Evolutionary conservation across 2,329 filamentous ascomycete species (phyloP).

Genomic region (Venturia asperata): DNA sequence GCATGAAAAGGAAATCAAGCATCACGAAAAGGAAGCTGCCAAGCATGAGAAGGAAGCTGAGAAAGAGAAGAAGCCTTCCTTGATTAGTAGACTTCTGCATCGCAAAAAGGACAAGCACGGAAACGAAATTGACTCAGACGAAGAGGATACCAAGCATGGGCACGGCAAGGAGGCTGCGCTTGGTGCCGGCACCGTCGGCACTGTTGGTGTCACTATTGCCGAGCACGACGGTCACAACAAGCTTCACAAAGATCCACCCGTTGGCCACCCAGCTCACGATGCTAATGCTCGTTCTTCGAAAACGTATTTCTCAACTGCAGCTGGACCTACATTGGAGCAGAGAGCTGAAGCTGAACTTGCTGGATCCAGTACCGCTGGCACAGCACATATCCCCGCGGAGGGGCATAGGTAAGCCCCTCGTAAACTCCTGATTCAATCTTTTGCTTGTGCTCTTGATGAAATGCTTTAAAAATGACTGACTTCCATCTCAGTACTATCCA

Average conservation of each 20-base stretch:
- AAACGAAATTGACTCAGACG: constrained; percentile 15
- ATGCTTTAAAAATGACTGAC: neutral
- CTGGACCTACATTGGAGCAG: neutral
- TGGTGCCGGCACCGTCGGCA: constrained; percentile 22
- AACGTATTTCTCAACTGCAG: neutral
- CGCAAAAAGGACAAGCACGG: constrained; percentile 35
- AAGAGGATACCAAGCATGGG: constrained; percentile 20
- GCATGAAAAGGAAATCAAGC: constrained; percentile 25
- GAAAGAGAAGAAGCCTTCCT: constrained; percentile 32
- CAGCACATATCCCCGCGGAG: neutral
- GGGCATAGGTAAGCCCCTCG: neutral
- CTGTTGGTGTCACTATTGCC: constrained; percentile 23
- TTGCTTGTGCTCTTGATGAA: neutral
- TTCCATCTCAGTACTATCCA: neutral
- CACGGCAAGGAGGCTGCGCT: constrained; percentile 26
- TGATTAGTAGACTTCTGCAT: constrained; percentile 35
- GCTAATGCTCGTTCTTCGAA: neutral
- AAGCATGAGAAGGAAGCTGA: constrained; percentile 26
- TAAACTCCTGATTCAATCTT: neutral
- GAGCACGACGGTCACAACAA: constrained; percentile 27
- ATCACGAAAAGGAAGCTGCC: constrained; percentile 25
- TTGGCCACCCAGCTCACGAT: constrained; percentile 24
- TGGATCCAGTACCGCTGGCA: neutral
- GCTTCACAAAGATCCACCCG: constrained; percentile 38
- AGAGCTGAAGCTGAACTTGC: neutral